phyloP scores from a whole-genome alignment of 768 basidiomycete genomes.

The Russula virescens region DNA sequence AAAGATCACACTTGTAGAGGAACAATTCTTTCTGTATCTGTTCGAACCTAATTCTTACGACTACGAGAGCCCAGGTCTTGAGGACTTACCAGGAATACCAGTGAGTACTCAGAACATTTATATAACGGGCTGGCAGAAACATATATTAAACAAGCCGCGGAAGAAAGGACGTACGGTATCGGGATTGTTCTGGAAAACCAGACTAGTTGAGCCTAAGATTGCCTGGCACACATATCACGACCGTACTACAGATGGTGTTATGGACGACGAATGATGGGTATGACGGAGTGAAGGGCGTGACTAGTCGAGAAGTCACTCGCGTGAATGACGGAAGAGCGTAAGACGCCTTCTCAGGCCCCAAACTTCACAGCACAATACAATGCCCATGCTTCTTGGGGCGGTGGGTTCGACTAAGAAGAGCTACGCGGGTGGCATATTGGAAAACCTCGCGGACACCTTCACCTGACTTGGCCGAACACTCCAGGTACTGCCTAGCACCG shows the following conservation, averaged over 20 bases:
- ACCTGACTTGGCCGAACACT: conserved; percentile 94
- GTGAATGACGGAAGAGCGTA: conserved; percentile 10
- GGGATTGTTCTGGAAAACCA: conserved; percentile 19
- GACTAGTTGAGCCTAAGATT: conserved; percentile 20
- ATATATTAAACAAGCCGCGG: conserved; percentile 11
- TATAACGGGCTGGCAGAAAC: conserved; percentile 6
- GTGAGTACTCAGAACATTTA: not conserved
- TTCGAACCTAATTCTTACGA: not conserved
- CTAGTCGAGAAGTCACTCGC: conserved; percentile 7
- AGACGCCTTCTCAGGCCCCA: conserved; percentile 1
- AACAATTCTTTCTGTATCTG: too few relatives aligned
- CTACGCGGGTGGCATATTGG: conserved; percentile 93
- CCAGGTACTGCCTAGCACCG: conserved; percentile 91
- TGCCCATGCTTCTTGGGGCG: conserved; percentile 36
- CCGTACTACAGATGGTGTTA: conserved; percentile 29
- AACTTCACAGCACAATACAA: conserved; percentile 42
- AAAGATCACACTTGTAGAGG: not conserved
- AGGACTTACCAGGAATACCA: not conserved
- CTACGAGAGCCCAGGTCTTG: not conserved
- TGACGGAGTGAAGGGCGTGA: conserved; percentile 29
- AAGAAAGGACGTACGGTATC: conserved; percentile 13
- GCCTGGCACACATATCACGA: conserved; percentile 18
- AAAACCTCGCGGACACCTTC: conserved; percentile 98
- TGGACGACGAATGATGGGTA: conserved; percentile 36
- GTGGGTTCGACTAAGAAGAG: conserved; percentile 60